Conservation (phyloP, 2,329 filamentous ascomycete species). For the Escovopsis sp. region DNA sequence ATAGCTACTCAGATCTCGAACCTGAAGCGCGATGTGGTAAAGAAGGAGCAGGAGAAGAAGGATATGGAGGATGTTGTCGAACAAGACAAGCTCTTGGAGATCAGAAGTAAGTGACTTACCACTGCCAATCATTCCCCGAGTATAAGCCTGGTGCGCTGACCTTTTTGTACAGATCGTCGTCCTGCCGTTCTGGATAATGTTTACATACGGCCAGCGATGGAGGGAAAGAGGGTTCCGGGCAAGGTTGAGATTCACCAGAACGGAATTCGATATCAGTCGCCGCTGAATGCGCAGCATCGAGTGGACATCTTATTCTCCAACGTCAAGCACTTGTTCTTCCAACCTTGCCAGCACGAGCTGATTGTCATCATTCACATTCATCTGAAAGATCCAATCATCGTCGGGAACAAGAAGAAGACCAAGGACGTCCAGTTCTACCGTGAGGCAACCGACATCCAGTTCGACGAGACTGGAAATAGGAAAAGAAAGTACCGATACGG, state of each 20-base stretch:
- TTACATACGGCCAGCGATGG: constrained; percentile 86
- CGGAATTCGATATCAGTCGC: constrained; percentile 86
- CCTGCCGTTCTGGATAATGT: constrained; percentile 85
- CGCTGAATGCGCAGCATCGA: constrained; percentile 62
- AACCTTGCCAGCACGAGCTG: constrained; percentile 88
- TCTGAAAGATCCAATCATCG: constrained; percentile 93
- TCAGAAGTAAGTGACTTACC: constrained; percentile 52
- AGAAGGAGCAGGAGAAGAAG: constrained; percentile 97
- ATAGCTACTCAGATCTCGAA: constrained; percentile 90
- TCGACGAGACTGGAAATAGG: constrained; percentile 95
- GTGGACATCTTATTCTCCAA: constrained; percentile 97
- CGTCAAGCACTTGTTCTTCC: constrained; percentile 97
- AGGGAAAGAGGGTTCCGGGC: constrained; percentile 91
- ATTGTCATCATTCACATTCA: constrained; percentile 98
- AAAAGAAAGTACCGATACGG: constrained; percentile 96
- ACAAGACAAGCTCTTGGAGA: constrained; percentile 92
- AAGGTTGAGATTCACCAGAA: constrained; percentile 98
- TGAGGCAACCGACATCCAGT: constrained; percentile 95
- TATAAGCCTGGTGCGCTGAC: no score
- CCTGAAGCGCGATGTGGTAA: constrained; percentile 82
- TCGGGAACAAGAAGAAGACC: constrained; percentile 95
- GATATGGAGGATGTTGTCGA: constrained; percentile 98
- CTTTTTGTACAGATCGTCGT: constrained; percentile 54
- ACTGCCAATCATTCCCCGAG: no score
- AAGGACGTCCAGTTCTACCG: constrained; percentile 98